These are phyloP conservation scores for Ascochyta koolunga DNA, from an alignment of 2,329 filamentous ascomycete species.

Conservation along the genomic window DNA sequence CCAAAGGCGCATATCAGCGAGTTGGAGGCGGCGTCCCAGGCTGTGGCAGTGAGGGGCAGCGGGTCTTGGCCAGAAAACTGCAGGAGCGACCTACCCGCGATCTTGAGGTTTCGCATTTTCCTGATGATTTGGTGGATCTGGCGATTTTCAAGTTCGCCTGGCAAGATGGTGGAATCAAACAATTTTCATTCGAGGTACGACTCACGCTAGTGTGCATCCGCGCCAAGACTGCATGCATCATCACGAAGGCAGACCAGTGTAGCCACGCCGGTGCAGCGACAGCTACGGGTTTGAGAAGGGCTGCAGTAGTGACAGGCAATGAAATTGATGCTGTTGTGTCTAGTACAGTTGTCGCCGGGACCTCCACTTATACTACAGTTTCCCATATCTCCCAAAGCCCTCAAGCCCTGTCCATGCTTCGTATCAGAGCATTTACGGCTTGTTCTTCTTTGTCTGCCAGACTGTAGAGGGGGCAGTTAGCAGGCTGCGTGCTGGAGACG, in stretches of 20 bases:
- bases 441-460: slow-evolving; percentile 72
- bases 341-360: slow-evolving; percentile 39
- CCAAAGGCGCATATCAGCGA: slow-evolving; percentile 84
- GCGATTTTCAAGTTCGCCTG: slow-evolving; percentile 7
- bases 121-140: slow-evolving; percentile 4
- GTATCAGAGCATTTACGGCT: slow-evolving; percentile 34
- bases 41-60: slow-evolving; percentile 72
- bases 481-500: background rate
- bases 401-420: slow-evolving; percentile 22
- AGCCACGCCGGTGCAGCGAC: slow-evolving; percentile 4
- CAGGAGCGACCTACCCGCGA: slow-evolving; percentile 69
- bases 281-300: slow-evolving; percentile 2
- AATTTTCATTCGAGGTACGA: slow-evolving; percentile 23
- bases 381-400: slow-evolving; percentile 23
- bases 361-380: slow-evolving; percentile 43
- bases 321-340: slow-evolving; percentile 45
- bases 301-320: slow-evolving; percentile 35
- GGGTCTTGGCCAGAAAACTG: slow-evolving; percentile 62
- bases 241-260: slow-evolving; percentile 12
- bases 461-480: slow-evolving; percentile 53
- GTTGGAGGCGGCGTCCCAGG: slow-evolving; percentile 84
- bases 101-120: slow-evolving; percentile 85
- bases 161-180: slow-evolving; percentile 16
- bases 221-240: slow-evolving; percentile 19
- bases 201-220: slow-evolving; percentile 13